A percentile compares a stretch with the other conserved stretches of the same genome.
These are phyloP conservation scores for Nepenthes gracilis DNA, from an alignment of 148 eudicot genomes.

Conservation along the genomic window DNA sequence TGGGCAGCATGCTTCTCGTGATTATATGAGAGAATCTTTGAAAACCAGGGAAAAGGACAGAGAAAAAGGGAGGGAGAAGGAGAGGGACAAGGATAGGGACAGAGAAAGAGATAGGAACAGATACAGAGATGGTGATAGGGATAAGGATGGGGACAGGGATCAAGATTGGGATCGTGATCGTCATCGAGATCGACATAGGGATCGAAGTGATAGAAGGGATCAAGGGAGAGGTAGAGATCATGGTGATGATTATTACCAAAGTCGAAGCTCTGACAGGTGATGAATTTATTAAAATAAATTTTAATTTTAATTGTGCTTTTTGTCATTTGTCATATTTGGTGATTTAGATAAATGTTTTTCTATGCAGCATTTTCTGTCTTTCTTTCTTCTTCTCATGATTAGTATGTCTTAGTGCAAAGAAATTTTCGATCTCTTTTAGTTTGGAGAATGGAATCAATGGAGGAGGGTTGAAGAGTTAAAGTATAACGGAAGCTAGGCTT, in stretches of 20 bases:
- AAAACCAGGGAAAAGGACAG: background rate
- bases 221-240: background rate
- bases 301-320: background rate
- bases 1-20: constrained; percentile 1
- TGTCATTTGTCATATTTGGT: background rate
- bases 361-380: no score
- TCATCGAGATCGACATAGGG: background rate
- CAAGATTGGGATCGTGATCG: background rate
- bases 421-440: no score
- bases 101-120: background rate
- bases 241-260: background rate
- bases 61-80: background rate
- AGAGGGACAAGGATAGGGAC: background rate
- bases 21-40: background rate
- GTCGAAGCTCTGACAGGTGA: background rate
- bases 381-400: no score
- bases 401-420: no score
- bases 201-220: background rate
- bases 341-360: no score
- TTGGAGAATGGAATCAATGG: no score
- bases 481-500: no score
- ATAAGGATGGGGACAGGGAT: background rate
- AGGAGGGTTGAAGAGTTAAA: no score
- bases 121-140: background rate
- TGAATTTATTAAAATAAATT: background rate